phyloP scores from a whole-genome alignment of 2,329 filamentous ascomycete genomes.

The Paracoccidioides brasiliensis region DNA sequence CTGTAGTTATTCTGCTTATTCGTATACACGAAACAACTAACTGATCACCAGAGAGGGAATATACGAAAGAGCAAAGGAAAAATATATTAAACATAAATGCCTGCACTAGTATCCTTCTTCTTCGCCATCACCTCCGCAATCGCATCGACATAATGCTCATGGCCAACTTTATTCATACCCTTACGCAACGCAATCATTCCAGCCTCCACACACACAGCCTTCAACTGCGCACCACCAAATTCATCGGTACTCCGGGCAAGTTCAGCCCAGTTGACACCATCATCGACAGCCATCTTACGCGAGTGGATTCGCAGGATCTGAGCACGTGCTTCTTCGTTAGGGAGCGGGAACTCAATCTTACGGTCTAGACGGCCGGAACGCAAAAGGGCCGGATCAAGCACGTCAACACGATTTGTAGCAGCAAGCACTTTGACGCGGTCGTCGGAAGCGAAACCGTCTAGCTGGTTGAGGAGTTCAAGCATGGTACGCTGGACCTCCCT shows the following conservation, averaged over 20 bases:
- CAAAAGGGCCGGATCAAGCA: slow-evolving; percentile 80
- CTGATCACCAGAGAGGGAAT: slow-evolving; percentile 3
- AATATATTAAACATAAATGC: slow-evolving; percentile 28
- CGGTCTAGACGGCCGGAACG: slow-evolving; percentile 85
- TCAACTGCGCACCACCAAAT: slow-evolving; percentile 93
- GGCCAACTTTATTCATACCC: slow-evolving; percentile 90
- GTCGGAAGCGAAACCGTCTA: slow-evolving; percentile 94
- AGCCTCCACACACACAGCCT: slow-evolving; percentile 96
- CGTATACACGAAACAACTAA: slow-evolving; percentile 9
- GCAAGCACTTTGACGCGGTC: slow-evolving; percentile 94
- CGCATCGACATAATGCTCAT: slow-evolving; percentile 97
- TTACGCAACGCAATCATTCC: slow-evolving; percentile 96
- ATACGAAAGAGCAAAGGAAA: background rate
- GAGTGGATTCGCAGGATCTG: slow-evolving; percentile 97
- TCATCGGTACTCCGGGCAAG: slow-evolving; percentile 93
- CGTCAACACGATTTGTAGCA: slow-evolving; percentile 87
- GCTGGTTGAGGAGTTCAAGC: slow-evolving; percentile 95
- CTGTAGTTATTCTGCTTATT: slow-evolving; percentile 12
- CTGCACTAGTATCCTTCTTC: slow-evolving; percentile 66
- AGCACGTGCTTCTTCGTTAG: slow-evolving; percentile 92
- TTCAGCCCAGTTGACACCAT: slow-evolving; percentile 89
- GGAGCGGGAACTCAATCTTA: slow-evolving; percentile 96
- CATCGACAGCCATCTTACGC: slow-evolving; percentile 93
- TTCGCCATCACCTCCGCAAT: slow-evolving; percentile 80
- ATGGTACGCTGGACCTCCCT: slow-evolving; percentile 97